Percentiles rank a stretch among this genome's conserved stretches.
These are phyloP conservation scores for Blastomyces parvus DNA, from an alignment of 2,329 filamentous ascomycete genomes.

Conservation along the genomic window DNA sequence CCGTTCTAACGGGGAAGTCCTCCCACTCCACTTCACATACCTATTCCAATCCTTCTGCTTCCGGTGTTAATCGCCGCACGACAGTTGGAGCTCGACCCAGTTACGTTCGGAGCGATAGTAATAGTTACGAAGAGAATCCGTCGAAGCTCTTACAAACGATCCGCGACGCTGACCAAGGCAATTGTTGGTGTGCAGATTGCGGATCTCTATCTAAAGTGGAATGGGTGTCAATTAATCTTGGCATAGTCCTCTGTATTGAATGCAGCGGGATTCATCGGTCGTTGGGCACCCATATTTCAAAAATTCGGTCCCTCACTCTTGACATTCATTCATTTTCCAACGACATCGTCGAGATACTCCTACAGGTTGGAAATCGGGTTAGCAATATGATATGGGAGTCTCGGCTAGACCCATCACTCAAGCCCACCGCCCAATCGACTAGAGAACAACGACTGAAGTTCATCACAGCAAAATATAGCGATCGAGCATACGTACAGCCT, in stretches of 20 bases:
- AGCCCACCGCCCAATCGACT: constrained; percentile 66
- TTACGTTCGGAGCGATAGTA: constrained; percentile 59
- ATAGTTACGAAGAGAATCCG: constrained; percentile 68
- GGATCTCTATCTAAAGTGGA: constrained; percentile 86
- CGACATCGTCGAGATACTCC: constrained; percentile 88
- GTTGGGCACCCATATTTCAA: constrained; percentile 93
- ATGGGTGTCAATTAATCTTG: constrained; percentile 97
- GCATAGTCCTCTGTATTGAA: constrained; percentile 93
- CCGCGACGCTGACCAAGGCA: constrained; percentile 82
- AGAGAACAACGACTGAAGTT: constrained; percentile 88
- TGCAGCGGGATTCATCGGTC: constrained; percentile 96
- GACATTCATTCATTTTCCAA: constrained; percentile 94
- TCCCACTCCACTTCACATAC: constrained; percentile 47
- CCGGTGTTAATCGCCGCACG: constrained; percentile 66
- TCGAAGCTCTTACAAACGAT: constrained; percentile 79
- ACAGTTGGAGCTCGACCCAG: constrained; percentile 83
- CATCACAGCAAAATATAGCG: constrained; percentile 90
- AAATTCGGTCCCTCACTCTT: constrained; percentile 86
- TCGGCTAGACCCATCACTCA: constrained; percentile 61
- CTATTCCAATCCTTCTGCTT: constrained; percentile 33
- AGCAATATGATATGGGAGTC: constrained; percentile 98
- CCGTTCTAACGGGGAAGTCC: constrained; percentile 85
- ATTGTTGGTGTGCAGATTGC: constrained; percentile 90
- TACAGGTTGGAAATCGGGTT: constrained; percentile 85
- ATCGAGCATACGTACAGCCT: constrained; percentile 70